phyloP scores from a whole-genome alignment of 2,329 filamentous ascomycete genomes.

The Aulographum hederae region DNA sequence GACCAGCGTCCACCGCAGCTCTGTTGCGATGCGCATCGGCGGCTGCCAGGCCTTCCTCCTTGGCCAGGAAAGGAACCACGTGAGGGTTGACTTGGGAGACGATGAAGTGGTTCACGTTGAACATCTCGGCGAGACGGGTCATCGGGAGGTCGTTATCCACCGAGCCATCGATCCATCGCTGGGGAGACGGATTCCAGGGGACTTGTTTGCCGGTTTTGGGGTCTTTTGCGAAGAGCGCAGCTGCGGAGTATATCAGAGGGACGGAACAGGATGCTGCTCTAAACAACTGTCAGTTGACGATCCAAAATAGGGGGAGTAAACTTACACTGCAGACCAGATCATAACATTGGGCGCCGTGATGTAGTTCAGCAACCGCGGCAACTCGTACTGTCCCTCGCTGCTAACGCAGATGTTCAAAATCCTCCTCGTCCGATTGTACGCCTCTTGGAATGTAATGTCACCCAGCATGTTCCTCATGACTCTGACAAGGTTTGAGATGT shows the following conservation, averaged over 20 bases:
- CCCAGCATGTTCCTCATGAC: constrained; percentile 71
- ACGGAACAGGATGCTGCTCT: constrained; percentile 85
- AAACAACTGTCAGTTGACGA: constrained; percentile 4
- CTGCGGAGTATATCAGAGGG: constrained; percentile 67
- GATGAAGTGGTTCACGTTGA: constrained; percentile 97
- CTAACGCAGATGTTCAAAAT: constrained; percentile 93
- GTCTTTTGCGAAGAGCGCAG: constrained; percentile 67
- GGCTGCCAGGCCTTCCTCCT: constrained; percentile 41
- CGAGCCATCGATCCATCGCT: constrained; percentile 84
- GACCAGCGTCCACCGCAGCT: constrained; percentile 9
- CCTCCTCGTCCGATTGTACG: constrained; percentile 81
- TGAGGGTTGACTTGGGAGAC: constrained; percentile 95
- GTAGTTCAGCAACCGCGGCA: constrained; percentile 78
- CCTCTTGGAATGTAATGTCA: constrained; percentile 87
- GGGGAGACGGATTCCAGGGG: constrained; percentile 72
- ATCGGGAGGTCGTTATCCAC: constrained; percentile 90
- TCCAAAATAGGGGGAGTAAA: constrained; percentile 7
- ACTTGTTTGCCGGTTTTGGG: constrained; percentile 57
- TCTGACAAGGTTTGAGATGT: constrained; percentile 58
- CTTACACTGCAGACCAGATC: constrained; percentile 80
- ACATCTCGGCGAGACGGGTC: constrained; percentile 79
- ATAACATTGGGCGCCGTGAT: constrained; percentile 85
- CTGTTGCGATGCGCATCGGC: constrained; percentile 9
- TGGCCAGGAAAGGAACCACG: constrained; percentile 67
- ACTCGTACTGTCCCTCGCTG: constrained; percentile 68